phyloP scores from a whole-genome alignment of 2,329 filamentous ascomycete genomes.

The Colletotrichum viniferum region DNA sequence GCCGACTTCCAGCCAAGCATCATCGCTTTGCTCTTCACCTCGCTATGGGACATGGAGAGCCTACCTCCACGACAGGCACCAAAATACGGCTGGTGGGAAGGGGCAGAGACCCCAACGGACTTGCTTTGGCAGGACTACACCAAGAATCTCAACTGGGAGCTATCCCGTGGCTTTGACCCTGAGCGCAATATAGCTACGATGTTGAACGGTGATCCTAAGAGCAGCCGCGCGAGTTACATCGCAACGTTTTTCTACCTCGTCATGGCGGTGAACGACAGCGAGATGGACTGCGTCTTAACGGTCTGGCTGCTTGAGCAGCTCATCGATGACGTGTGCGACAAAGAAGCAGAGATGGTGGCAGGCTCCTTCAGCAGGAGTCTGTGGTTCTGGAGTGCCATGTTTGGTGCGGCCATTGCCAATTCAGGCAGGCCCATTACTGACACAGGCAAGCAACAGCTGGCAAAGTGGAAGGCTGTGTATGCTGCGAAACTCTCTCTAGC shows the following conservation, averaged over 20 bases:
- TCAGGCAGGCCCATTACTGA: conserved; percentile 39
- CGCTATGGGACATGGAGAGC: conserved; percentile 43
- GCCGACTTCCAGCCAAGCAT: conserved; percentile 48
- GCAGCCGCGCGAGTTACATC: conserved; percentile 49
- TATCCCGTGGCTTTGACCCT: conserved; percentile 36
- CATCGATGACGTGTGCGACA: conserved; percentile 46
- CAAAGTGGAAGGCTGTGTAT: conserved; percentile 40
- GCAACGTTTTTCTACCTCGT: conserved; percentile 52
- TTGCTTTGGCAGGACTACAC: conserved; percentile 41
- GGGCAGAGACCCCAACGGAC: conserved; percentile 37
- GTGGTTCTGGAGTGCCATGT: conserved; percentile 52
- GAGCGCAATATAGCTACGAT: conserved; percentile 36
- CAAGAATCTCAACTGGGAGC: conserved; percentile 40
- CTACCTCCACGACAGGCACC: conserved; percentile 38
- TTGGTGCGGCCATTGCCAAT: conserved; percentile 45
- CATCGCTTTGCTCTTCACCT: conserved; percentile 48
- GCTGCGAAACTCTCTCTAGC: conserved; percentile 45
- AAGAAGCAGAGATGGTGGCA: conserved; percentile 41
- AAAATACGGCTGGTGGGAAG: conserved; percentile 41
- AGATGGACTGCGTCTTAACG: conserved; percentile 46
- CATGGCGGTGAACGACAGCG: conserved; percentile 45
- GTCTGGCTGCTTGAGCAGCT: conserved; percentile 52
- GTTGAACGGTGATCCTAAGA: conserved; percentile 37
- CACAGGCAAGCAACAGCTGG: conserved; percentile 41
- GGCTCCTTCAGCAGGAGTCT: conserved; percentile 46